Percentiles rank a stretch among this genome's conserved stretches.
Conservation (phyloP, 179 eudicot genomes). For the Beta macrorhiza region DNA sequence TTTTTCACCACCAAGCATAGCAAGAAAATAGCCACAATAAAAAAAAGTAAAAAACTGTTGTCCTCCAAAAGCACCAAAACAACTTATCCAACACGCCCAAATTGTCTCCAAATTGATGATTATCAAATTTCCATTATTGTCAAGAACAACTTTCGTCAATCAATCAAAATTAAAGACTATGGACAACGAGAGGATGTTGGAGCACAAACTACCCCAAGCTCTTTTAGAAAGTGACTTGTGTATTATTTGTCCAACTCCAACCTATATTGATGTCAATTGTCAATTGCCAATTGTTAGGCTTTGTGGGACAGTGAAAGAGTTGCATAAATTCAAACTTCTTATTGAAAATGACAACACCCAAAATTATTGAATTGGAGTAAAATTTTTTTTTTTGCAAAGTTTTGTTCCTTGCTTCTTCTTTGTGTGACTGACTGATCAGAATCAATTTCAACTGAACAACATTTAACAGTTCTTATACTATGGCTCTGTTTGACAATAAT, state of each 20-base stretch:
- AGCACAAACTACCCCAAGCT: conserved; percentile 15
- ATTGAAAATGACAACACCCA: conserved; percentile 25
- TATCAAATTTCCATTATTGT: conserved; percentile 28
- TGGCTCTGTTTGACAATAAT: too few relatives aligned
- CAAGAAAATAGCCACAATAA: neutral
- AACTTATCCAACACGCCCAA: conserved; percentile 2
- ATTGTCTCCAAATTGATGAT: conserved; percentile 19
- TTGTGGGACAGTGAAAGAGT: conserved; percentile 23
- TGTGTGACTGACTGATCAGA: conserved; percentile 5
- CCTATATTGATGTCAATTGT: conserved; percentile 19
- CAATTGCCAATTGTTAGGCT: conserved; percentile 9
- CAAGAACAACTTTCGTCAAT: conserved; percentile 18
- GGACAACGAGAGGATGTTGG: conserved; percentile 27
- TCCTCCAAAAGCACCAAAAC: neutral
- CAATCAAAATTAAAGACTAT: conserved; percentile 21
- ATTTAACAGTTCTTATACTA: too few relatives aligned
- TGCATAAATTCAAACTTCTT: conserved; percentile 25
- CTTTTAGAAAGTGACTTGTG: conserved; percentile 26
- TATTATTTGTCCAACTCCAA: conserved; percentile 24
- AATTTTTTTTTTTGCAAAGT: neutral
- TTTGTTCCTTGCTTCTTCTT: neutral
- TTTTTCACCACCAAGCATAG: neutral
- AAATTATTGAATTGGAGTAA: too few relatives aligned
- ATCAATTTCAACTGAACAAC: conserved; percentile 1
- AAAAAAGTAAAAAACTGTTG: neutral